phyloP scores from a whole-genome alignment of 805 yeast genomes.

The Hanseniaspora osmophila region DNA sequence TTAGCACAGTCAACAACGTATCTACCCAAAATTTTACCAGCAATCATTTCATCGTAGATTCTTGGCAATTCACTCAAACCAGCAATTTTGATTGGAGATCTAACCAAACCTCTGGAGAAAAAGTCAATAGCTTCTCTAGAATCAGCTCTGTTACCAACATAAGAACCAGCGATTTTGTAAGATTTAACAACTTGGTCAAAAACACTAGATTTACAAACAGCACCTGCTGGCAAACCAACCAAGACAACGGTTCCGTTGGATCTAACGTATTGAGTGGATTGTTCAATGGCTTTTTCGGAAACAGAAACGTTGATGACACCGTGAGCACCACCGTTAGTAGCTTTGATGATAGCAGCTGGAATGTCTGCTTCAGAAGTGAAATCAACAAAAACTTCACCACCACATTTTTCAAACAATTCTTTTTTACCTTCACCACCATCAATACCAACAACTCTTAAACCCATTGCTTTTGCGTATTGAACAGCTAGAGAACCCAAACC shows the following conservation, averaged over 20 bases:
- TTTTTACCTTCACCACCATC: constrained; percentile 68
- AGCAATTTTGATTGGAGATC: constrained; percentile 60
- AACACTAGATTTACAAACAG: constrained; percentile 31
- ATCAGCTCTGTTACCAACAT: constrained; percentile 40
- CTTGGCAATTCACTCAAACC: constrained; percentile 58
- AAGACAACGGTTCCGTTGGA: constrained; percentile 46
- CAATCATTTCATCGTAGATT: constrained; percentile 65
- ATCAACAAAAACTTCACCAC: constrained; percentile 53
- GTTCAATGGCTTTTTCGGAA: constrained; percentile 37
- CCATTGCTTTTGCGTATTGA: constrained; percentile 68
- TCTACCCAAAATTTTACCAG: constrained; percentile 78
- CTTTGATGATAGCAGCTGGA: constrained; percentile 30
- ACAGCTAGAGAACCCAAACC: constrained; percentile 67
- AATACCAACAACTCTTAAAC: constrained; percentile 53
- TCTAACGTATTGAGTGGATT: constrained; percentile 39
- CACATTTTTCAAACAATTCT: constrained; percentile 35
- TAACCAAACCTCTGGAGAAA: constrained; percentile 56
- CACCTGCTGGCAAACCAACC: constrained; percentile 47
- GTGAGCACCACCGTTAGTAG: constrained; percentile 53
- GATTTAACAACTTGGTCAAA: constrained; percentile 37
- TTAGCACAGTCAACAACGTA: constrained; percentile 65
- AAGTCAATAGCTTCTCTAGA: constrained; percentile 57
- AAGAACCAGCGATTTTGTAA: constrained; percentile 33
- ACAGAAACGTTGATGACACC: constrained; percentile 55
- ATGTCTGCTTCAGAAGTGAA: constrained; percentile 37